Evolutionary conservation across 495 filamentous ascomycete genomes (phyloP).

Genomic region (Neurospora sp.): DNA sequence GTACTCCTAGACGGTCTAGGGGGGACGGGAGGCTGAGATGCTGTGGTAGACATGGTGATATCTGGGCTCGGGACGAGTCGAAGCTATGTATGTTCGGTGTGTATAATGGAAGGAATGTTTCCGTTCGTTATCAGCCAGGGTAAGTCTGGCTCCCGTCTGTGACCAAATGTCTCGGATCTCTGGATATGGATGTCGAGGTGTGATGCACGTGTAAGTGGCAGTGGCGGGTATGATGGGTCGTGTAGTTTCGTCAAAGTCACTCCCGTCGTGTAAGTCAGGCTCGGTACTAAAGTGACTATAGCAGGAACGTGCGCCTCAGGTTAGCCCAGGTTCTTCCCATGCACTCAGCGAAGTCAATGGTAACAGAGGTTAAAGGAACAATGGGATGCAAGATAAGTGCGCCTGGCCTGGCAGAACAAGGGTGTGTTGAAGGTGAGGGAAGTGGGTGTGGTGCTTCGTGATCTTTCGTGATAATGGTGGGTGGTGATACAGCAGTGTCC

Average conservation of each 20-base stretch:
- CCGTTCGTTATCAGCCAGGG: neutral
- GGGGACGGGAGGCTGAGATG: slow-evolving; percentile 51
- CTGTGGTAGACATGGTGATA: slow-evolving; percentile 28
- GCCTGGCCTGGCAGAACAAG: neutral
- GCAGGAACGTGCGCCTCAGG: neutral
- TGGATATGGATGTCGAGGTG: neutral
- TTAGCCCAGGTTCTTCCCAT: neutral
- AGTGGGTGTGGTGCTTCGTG: neutral
- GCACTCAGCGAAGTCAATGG: neutral
- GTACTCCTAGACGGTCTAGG: slow-evolving; percentile 49
- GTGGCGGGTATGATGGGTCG: slow-evolving; percentile 5
- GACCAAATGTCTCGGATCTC: neutral
- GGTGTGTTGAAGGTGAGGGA: neutral
- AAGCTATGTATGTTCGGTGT: neutral
- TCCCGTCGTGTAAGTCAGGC: neutral
- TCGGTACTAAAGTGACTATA: neutral
- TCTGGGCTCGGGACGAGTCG: neutral
- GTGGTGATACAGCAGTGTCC: neutral
- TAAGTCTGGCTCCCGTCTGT: neutral
- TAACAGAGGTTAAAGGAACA: neutral
- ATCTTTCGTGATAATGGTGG: neutral
- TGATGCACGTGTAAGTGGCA: slow-evolving; percentile 1
- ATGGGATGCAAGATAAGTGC: neutral
- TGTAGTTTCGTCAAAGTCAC: neutral
- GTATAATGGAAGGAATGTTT: neutral